These are phyloP conservation scores for Allantophomopsis cytisporea DNA, from an alignment of 2,329 filamentous ascomycete genomes.

Conservation along the genomic window DNA sequence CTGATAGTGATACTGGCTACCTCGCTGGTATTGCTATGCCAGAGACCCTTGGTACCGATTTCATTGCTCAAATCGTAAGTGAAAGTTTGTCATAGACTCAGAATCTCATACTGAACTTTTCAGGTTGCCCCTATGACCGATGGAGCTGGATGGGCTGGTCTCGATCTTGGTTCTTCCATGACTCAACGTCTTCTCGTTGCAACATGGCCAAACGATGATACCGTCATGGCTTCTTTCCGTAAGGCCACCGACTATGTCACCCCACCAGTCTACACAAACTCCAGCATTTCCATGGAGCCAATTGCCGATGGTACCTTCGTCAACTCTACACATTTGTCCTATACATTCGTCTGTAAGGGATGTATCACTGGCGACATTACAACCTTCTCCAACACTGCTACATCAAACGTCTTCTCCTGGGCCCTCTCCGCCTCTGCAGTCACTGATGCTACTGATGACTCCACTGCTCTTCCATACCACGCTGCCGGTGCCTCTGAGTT, in stretches of 20 bases:
- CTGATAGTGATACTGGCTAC: slow-evolving; percentile 22
- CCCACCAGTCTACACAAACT: slow-evolving; percentile 27
- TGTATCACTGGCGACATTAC: slow-evolving; percentile 24
- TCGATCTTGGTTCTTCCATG: slow-evolving; percentile 33
- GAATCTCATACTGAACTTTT: background rate
- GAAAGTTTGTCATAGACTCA: background rate
- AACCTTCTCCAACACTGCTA: slow-evolving; percentile 9
- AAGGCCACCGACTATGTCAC: slow-evolving; percentile 28
- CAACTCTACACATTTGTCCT: slow-evolving; percentile 36
- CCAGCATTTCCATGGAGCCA: slow-evolving; percentile 24
- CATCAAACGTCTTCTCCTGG: slow-evolving; percentile 10
- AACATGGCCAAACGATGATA: slow-evolving; percentile 32
- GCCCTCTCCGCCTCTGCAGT: slow-evolving; percentile 4
- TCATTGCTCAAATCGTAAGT: slow-evolving; percentile 37
- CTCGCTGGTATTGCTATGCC: slow-evolving; percentile 36
- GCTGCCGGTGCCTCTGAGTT: slow-evolving; percentile 1
- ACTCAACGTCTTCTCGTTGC: slow-evolving; percentile 30
- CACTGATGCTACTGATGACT: slow-evolving; percentile 2
- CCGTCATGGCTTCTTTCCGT: slow-evolving; percentile 25
- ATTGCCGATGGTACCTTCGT: slow-evolving; percentile 36
- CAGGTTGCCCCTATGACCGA: slow-evolving; percentile 20
- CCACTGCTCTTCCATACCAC: slow-evolving; percentile 5
- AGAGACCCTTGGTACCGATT: slow-evolving; percentile 30
- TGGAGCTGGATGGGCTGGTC: slow-evolving; percentile 31
- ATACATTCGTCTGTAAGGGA: slow-evolving; percentile 36